Percentiles rank a stretch among this genome's conserved stretches.
Conservation (phyloP, 768 basidiomycete species). For the Suillus subalutaceus region DNA sequence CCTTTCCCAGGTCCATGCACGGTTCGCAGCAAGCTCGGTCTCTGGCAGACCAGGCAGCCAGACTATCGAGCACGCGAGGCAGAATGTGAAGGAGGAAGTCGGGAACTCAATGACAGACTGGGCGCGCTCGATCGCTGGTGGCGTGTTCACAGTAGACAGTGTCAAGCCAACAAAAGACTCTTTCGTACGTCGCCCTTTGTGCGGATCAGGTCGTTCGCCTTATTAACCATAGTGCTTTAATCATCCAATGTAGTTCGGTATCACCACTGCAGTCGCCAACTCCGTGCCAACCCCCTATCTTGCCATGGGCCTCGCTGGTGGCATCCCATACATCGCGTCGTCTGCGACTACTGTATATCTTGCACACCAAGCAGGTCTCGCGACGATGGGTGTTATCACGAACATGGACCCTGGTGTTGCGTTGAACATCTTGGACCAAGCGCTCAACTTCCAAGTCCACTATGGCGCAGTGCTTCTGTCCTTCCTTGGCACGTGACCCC, state of each 20-base stretch:
- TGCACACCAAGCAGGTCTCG: constrained; percentile 77
- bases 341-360: constrained; percentile 79
- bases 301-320: constrained; percentile 78
- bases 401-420: constrained; percentile 80
- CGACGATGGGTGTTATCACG: constrained; percentile 53
- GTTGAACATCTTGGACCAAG: constrained; percentile 76
- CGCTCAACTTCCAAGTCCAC: constrained; percentile 85
- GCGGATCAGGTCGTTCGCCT: neutral
- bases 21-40: constrained; percentile 65
- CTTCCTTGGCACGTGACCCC: constrained; percentile 72
- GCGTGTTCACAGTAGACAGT: constrained; percentile 56
- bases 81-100: constrained; percentile 80
- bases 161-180: constrained; percentile 55
- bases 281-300: constrained; percentile 80
- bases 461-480: constrained; percentile 95
- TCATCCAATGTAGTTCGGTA: constrained; percentile 54
- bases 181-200: constrained; percentile 54
- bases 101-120: constrained; percentile 77
- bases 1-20: constrained; percentile 41
- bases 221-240: neutral
- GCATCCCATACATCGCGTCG: constrained; percentile 85
- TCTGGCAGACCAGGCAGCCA: constrained; percentile 78
- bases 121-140: constrained; percentile 76
- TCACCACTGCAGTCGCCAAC: constrained; percentile 74
- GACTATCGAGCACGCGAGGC: constrained; percentile 69